A percentile compares a stretch with the other conserved stretches of the same genome.
Evolutionary conservation across 208 protist genomes (phyloP).

Genomic region (Leishmania tropica): DNA sequence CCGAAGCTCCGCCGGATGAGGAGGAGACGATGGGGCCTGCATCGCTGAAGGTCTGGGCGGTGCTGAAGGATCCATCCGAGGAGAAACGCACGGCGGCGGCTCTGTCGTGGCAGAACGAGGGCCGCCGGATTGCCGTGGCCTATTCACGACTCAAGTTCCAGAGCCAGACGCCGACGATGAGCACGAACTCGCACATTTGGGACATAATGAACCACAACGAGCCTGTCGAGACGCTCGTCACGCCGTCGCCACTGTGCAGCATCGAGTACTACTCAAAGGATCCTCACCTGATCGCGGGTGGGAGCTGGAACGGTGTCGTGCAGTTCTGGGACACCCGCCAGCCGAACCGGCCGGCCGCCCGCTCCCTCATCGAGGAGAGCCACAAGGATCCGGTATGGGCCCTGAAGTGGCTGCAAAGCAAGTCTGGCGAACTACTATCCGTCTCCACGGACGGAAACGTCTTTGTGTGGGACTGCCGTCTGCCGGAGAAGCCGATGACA

Average conservation of each 20-base stretch:
- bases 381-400: conserved; percentile 98
- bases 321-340: conserved; percentile 97
- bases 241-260: conserved; percentile 94
- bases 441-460: conserved; percentile 96
- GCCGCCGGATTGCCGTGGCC: conserved; percentile 93
- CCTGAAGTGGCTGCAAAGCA: conserved; percentile 96
- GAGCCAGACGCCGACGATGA: conserved; percentile 88
- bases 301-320: conserved; percentile 97
- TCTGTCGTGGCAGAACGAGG: conserved; percentile 96
- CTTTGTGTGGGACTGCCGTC: conserved; percentile 95
- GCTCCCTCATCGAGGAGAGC: conserved; percentile 94
- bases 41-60: conserved; percentile 91
- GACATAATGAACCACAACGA: conserved; percentile 97
- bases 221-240: conserved; percentile 92
- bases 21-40: conserved; percentile 88
- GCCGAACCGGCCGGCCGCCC: conserved; percentile 79
- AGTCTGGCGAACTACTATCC: conserved; percentile 95
- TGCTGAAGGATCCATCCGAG: conserved; percentile 94
- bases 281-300: conserved; percentile 95
- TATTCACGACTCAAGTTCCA: conserved; percentile 96
- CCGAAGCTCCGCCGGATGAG: conserved; percentile 67
- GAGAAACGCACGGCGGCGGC: conserved; percentile 91
- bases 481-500: conserved; percentile 92
- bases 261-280: conserved; percentile 97
- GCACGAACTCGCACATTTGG: conserved; percentile 96